phyloP scores from a whole-genome alignment of 331 rosid species.

The Prunus yedoensis region DNA sequence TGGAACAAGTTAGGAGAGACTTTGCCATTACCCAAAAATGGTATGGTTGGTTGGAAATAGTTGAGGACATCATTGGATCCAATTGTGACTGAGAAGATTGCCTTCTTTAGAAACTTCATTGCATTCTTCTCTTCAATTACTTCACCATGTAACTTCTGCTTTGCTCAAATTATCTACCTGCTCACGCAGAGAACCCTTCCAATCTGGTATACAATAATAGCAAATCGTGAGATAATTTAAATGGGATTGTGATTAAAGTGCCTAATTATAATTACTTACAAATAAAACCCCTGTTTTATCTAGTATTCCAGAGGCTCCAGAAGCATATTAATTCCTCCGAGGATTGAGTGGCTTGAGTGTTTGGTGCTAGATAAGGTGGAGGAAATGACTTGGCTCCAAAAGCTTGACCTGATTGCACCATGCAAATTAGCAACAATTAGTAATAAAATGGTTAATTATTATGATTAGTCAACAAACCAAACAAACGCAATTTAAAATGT shows the following conservation, averaged over 20 bases:
- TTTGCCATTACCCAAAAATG: conserved; percentile 31
- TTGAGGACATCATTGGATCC: conserved; percentile 53
- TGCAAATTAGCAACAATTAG: neutral
- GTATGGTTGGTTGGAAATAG: conserved; percentile 45
- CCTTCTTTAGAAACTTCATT: conserved; percentile 34
- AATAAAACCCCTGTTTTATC: conserved; percentile 44
- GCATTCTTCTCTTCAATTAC: conserved; percentile 38
- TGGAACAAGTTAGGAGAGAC: conserved; percentile 34
- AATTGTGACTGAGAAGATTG: conserved; percentile 46
- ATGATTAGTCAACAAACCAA: neutral
- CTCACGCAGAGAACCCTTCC: conserved; percentile 41
- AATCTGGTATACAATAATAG: conserved; percentile 19
- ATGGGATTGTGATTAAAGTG: neutral
- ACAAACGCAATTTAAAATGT: neutral
- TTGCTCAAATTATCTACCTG: conserved; percentile 44
- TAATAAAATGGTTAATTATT: neutral
- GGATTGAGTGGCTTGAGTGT: conserved; percentile 26
- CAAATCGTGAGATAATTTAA: neutral
- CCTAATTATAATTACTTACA: conserved; percentile 25
- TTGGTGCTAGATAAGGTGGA: conserved; percentile 52
- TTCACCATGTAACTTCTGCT: conserved; percentile 31
- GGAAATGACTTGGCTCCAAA: conserved; percentile 52
- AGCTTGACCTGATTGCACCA: conserved; percentile 32
- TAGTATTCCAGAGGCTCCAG: conserved; percentile 51
- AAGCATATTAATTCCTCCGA: conserved; percentile 48